Base-by-base conservation (phyloP, 768 basidiomycete genomes). In the Rhodotorula kratochvilovae region DNA sequence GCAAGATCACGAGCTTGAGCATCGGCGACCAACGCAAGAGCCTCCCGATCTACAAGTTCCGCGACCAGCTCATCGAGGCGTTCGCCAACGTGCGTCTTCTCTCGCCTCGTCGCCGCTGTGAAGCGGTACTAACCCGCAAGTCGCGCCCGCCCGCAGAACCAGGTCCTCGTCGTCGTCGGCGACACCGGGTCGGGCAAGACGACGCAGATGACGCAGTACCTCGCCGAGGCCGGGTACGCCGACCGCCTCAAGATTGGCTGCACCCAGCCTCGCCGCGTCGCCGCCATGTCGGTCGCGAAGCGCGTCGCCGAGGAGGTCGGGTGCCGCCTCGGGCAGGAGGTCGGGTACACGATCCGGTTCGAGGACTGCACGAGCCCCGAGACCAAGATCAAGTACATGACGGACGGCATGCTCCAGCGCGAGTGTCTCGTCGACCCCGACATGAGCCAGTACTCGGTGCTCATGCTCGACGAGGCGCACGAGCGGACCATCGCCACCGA, bases 341-440 rank as follows among this genome's bases (percentile, higher is more conserved):
- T 99, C 71, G 96, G 96, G 13, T 99, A 99, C 80, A 90, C 90
- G 12, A 97, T 99, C 77, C 95, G 96, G 83, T 99, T 99, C 80
- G 96, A 99, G 82, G 96, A 99, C 81, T 93, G 95, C 81, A 98
- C 96, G 12, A 90, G 92, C 78, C 95, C 96, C 7, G 96, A 99
- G 82, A 98, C 96, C 6, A 88, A 90, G 78, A 99, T 99, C 85
- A 99, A 98, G 81, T 99, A 96, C 85, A 97, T 99, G 96, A 99
- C 96, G 78, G 96, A 98, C 79, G 96, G 96, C 83, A 97, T 99
- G 92, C 85, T 99, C 35, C 91, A 97, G 78, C 87, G 96, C 82
- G 96, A 99, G 84, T 92, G 90, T 74, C 83, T 99, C 63, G 90
- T 98, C 78, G 96, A 99, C 78, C 95, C 95, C 11, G 87, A 96